Evolutionary conservation across 1,284 basidiomycete species (phyloP).

Genomic region (Coniophora puteana): DNA sequence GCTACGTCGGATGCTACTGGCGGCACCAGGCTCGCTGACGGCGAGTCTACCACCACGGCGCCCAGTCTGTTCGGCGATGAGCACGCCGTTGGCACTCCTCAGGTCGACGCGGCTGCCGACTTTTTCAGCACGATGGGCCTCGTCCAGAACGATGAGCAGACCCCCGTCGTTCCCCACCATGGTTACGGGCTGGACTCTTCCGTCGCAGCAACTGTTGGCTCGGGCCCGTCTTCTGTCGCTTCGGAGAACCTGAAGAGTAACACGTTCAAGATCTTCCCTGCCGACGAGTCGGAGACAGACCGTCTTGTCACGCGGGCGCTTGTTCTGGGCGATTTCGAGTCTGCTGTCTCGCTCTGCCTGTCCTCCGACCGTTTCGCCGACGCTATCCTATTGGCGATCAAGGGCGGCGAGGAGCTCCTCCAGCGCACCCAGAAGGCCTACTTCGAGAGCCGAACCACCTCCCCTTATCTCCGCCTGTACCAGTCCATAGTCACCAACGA

Average conservation of each 20-base stretch:
- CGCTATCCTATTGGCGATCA: slow-evolving; percentile 90
- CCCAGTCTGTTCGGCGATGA: slow-evolving; percentile 91
- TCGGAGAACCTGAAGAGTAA: slow-evolving; percentile 74
- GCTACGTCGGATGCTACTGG: slow-evolving; percentile 64
- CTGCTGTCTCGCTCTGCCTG: slow-evolving; percentile 89
- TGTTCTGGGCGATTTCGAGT: slow-evolving; percentile 92
- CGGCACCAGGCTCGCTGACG: slow-evolving; percentile 56
- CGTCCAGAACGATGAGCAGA: slow-evolving; percentile 50
- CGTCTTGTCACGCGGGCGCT: slow-evolving; percentile 89
- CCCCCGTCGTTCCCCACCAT: slow-evolving; percentile 71
- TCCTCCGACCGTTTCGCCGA: slow-evolving; percentile 91
- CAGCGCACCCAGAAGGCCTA: slow-evolving; percentile 91
- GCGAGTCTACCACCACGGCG: slow-evolving; percentile 77
- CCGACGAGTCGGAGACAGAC: slow-evolving; percentile 86
- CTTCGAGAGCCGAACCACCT: slow-evolving; percentile 79
- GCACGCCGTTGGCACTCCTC: slow-evolving; percentile 51
- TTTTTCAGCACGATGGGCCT: slow-evolving; percentile 86
- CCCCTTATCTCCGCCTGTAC: slow-evolving; percentile 91
- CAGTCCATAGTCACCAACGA: slow-evolving; percentile 95
- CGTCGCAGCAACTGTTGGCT: slow-evolving; percentile 88
- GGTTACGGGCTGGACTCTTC: slow-evolving; percentile 81
- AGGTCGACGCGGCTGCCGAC: slow-evolving; percentile 68
- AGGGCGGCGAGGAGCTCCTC: slow-evolving; percentile 88
- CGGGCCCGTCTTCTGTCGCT: slow-evolving; percentile 79
- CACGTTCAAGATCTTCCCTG: slow-evolving; percentile 90